Base-by-base conservation (phyloP, 305 asterid species). In the Fraxinus latifolia region DNA sequence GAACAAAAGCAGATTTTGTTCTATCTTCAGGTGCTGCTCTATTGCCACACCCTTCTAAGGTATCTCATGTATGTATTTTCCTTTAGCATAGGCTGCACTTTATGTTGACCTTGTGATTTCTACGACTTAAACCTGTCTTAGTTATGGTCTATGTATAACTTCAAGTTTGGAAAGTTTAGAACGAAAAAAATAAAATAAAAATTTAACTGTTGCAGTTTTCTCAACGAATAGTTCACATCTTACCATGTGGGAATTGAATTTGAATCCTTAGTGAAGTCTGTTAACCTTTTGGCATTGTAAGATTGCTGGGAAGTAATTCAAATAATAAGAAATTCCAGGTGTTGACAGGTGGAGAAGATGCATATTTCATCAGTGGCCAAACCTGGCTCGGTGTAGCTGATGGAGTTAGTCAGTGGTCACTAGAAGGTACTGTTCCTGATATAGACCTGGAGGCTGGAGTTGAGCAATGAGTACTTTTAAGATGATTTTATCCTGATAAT, bases 301-400 rank as follows among this genome's bases (percentile, higher is more conserved):
- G 32, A 82, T 72, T 84, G 83, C 65, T 76, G 82, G 87, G 34
- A 70, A 89, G 96, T 92, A 90, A 90, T 93, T 88, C 79, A 47
- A 82, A 85, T 79, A 87, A 86, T 89, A 89, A 90, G 88, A 86
- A 92, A 88, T 90, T 89, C 92, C 99, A 94, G 99, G 97, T 87
- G 85, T 96, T 88, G 91, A 88, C 97, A 91, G 98, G 99, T 90
- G 98, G 97, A 86, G 97, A 93, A 89, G 99, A 94, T 90, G 97
- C 98, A 5, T 94, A 87, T 85, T 96, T 96, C 81, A 62, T 93
- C 82, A 84, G 89, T 79, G 85, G 88, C 79, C 86, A 86, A 78
- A 89, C 90, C 79, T 96, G 99, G 99, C 47, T 94, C 76, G 99
- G 99, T 47, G 86, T 96, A 83, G 99, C 98, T 39, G 97, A 96